These are phyloP conservation scores for Rhodotorula glutinis DNA, from an alignment of 1,284 basidiomycete species.

Conservation along the genomic window DNA sequence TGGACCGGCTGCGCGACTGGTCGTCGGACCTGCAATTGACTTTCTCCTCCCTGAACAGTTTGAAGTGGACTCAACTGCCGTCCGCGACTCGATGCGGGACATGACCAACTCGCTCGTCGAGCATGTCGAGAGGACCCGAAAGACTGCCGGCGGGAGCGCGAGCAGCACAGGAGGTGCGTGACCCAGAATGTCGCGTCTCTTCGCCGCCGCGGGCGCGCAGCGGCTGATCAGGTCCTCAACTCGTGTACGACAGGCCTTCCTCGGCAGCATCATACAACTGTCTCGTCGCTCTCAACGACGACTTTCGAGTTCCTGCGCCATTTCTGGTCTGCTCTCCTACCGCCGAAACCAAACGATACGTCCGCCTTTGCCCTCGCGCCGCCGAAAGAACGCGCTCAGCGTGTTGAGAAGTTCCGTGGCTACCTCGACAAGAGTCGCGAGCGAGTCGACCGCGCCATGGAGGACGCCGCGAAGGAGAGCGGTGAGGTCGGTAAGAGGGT, in stretches of 20 bases:
- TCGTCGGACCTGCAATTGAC: background rate
- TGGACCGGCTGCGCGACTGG: too few relatives aligned
- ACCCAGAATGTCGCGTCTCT: background rate
- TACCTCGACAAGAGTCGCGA: constrained; percentile 74
- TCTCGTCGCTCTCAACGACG: constrained; percentile 84
- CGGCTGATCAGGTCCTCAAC: background rate
- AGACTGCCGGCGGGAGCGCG: constrained; percentile 11
- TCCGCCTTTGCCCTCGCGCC: background rate
- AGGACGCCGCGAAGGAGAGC: constrained; percentile 51
- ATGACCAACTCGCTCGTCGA: constrained; percentile 70
- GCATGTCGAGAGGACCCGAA: constrained; percentile 30
- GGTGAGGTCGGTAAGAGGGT: constrained; percentile 17
- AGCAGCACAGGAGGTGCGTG: constrained; percentile 16
- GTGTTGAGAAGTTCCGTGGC: constrained; percentile 77
- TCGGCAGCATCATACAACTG: constrained; percentile 68
- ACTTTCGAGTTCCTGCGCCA: constrained; percentile 94
- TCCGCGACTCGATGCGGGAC: constrained; percentile 62
- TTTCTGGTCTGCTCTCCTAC: constrained; percentile 87
- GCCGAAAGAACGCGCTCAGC: constrained; percentile 63
- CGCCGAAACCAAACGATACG: constrained; percentile 48
- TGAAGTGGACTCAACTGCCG: constrained; percentile 62
- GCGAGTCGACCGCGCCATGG: constrained; percentile 73
- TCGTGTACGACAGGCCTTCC: constrained; percentile 63
- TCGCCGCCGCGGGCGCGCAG: too few relatives aligned
- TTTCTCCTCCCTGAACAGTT: constrained; percentile 50